Evolutionary conservation across 768 basidiomycete genomes (phyloP), one percentile per base, ranked within the genome.

Genomic region (Mycena vulgaris): DNA sequence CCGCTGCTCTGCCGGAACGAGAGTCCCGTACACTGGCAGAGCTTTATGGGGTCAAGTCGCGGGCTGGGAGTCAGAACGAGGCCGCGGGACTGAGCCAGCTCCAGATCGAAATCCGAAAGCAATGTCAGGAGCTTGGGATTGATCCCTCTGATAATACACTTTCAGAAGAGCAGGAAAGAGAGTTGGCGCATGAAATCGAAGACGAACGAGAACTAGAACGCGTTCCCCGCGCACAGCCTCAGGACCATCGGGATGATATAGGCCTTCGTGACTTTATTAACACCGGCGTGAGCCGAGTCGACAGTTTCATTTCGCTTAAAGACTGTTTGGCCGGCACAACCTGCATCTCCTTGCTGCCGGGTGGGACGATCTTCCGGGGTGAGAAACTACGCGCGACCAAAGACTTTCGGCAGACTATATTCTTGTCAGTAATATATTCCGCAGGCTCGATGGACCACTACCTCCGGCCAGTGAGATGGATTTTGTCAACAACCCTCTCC

Each of bases 161-260:
- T 11, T 69, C 48, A 16, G 68, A 69, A 45, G 68, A 69, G 21
- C 68, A 69, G 23, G 68, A 69, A 37, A 31, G 68, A 42, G 68
- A 69, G 13, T 21, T 69, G 8, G 62, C 68, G 14, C 68, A 69
- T 35, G 68, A 69, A n/a, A 64, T 52, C 35, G 68, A 69, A 23
- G 56, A 53, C 11, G 68, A 69, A 60, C 68, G 68, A 42, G 62
- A 69, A 21, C 49, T 64, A 11, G 62, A 64, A 35, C 68, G 47
- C 19, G 19, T 48, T 27, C 47, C 47, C 23, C 8, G 23, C 23
- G 47, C 47, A 48, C 13, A 48, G 25, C 23, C 47, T 11, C 47
- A 27, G 5, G 19, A 48, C n/a, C 47, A 48, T 27, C 25, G 47
- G 4, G 23, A 48, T 25, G 23, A 48, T 25, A n/a, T n/a, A n/a